Percentiles rank a stretch among this genome's conserved stretches.
These are phyloP conservation scores for Globisporangium solare DNA, from an alignment of 352 stramenopile genomes.

Conservation along the genomic window DNA sequence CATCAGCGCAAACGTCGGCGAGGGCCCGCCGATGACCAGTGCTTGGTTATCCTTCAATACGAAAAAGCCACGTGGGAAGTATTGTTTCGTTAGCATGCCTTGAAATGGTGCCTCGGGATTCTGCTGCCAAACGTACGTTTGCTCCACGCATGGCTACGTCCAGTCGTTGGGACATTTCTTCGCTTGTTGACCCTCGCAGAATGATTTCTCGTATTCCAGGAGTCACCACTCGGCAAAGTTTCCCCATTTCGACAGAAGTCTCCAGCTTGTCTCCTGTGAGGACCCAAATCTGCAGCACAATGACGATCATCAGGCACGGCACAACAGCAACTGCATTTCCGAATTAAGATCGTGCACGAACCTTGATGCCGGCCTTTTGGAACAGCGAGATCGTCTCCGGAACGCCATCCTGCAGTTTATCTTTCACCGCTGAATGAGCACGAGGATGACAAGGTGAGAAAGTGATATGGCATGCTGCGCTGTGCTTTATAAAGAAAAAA, in stretches of 20 bases:
- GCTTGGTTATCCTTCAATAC: constrained; percentile 49
- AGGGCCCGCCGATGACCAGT: constrained; percentile 62
- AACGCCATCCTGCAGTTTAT: constrained; percentile 96
- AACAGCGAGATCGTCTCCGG: constrained; percentile 90
- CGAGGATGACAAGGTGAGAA: not conserved
- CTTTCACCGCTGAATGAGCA: constrained; percentile 88
- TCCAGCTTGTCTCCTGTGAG: constrained; percentile 98
- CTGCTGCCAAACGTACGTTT: constrained; percentile 17
- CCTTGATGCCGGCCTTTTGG: constrained; percentile 93
- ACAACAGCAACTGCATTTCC: too few species aligned
- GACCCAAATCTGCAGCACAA: constrained; percentile 79
- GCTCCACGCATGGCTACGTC: constrained; percentile 43
- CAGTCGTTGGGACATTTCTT: constrained; percentile 49
- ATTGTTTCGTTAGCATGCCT: not conserved
- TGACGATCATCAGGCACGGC: not conserved
- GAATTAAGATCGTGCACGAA: too few species aligned
- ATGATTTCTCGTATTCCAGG: constrained; percentile 79
- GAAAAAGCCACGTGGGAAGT: not conserved
- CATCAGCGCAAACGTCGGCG: constrained; percentile 52
- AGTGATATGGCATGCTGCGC: not conserved
- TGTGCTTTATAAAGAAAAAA: too few species aligned
- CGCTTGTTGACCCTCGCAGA: constrained; percentile 33
- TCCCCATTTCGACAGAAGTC: constrained; percentile 98
- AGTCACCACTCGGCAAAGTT: constrained; percentile 82
- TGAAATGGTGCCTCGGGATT: too few species aligned